Evolutionary conservation across 129 eudicot genomes (phyloP), one percentile per base, ranked within the genome.

Genomic region (Helianthus tuberosus): DNA sequence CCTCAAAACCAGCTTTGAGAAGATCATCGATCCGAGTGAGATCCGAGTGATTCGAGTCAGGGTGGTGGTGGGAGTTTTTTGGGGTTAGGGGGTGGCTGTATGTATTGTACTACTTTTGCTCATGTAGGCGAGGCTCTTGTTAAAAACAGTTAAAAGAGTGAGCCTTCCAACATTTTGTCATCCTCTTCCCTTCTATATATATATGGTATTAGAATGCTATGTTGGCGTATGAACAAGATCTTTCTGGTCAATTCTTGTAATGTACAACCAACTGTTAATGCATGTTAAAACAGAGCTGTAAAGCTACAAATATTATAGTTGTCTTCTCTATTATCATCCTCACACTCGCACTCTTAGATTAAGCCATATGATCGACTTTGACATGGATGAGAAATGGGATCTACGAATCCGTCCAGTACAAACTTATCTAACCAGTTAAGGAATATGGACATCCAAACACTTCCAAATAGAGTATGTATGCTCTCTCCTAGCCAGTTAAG

Each of bases 121-220:
- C 62, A 43, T 72, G 73, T 44, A 53, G 77, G 77, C 73, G 71
- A 53, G 77, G 77, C 77, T 78, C 73, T 59, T 41, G 51, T 73
- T 17, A 61, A 66, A 77, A 76, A 72, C 60, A 41, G 66, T 64
- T 61, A 17, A 53, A 25, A 71, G 66, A 78, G 84, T 20, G 23
- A 70, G 82, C 84, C 80, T 72, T 55, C 71, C 81, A 39, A 75
- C 86, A 61, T 84, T 84, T 79, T 75, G 93, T 82, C 84, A 71
- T 84, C 83, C 80, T 75, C 86, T 83, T 82, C 87, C 89, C 89
- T 60, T 71, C 17, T 62, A 74, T 78, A 77, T 53, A 60, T 60
- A 60, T 29, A 32, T 71, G 67, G 41, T 71, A n/a, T 15, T 57
- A 69, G 12, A 41, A 13, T 69, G 52, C 27, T 78, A 67, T 76